Conservation (phyloP, 1,139 yeast genomes). For the Petasospora fabianii region DNA sequence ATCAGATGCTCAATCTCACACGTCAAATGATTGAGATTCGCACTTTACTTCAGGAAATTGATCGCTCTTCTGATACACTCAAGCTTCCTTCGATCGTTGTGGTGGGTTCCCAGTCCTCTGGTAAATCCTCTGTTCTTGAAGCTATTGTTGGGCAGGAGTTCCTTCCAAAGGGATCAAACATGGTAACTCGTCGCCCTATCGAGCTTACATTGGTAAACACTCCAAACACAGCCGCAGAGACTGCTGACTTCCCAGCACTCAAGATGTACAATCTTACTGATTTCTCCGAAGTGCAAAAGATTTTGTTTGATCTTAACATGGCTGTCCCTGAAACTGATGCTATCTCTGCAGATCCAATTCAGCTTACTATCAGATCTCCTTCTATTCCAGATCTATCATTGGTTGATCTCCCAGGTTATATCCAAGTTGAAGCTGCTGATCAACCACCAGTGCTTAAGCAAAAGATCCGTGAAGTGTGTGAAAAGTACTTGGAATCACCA, state of each 20-base stretch:
- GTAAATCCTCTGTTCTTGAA: slow-evolving; percentile 91
- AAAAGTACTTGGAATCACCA: slow-evolving; percentile 82
- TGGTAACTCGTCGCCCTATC: slow-evolving; percentile 95
- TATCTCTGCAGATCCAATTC: slow-evolving; percentile 88
- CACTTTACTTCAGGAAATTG: slow-evolving; percentile 69
- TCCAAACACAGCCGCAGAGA: slow-evolving; percentile 76
- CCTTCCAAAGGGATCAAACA: slow-evolving; percentile 88
- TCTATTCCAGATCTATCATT: slow-evolving; percentile 89
- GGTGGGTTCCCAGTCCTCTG: slow-evolving; percentile 95
- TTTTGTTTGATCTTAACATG: slow-evolving; percentile 81
- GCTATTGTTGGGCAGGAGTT: slow-evolving; percentile 94
- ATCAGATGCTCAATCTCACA: slow-evolving; percentile 80
- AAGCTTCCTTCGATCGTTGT: slow-evolving; percentile 94
- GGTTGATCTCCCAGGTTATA: slow-evolving; percentile 96
- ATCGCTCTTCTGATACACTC: slow-evolving; percentile 66
- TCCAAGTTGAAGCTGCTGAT: slow-evolving; percentile 94
- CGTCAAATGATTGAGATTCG: slow-evolving; percentile 96
- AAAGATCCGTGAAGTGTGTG: slow-evolving; percentile 76
- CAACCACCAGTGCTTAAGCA: slow-evolving; percentile 83
- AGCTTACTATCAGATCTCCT: slow-evolving; percentile 85
- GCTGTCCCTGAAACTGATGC: slow-evolving; percentile 87
- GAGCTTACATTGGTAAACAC: slow-evolving; percentile 89
- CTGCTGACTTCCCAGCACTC: slow-evolving; percentile 92
- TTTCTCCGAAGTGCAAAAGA: slow-evolving; percentile 81
- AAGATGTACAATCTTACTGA: slow-evolving; percentile 79